Conservation (phyloP, 345 rosid species). For the Camelina neglecta region DNA sequence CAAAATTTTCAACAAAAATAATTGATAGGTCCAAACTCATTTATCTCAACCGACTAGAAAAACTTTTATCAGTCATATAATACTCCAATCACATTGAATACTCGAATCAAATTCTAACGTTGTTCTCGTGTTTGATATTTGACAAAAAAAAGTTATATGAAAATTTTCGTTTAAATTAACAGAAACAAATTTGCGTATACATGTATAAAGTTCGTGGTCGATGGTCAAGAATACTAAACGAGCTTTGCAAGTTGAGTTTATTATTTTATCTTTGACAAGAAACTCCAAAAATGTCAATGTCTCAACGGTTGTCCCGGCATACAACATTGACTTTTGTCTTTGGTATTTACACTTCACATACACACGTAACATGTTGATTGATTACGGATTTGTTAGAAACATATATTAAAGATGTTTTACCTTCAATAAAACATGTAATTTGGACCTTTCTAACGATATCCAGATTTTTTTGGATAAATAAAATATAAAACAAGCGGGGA, state of each 20-base stretch:
- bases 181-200: background rate
- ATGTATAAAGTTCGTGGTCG: background rate
- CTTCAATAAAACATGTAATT: constrained; percentile 18
- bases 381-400: background rate
- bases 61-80: no score
- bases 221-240: background rate
- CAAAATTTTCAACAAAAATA: no score
- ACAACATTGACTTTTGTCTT: constrained; percentile 23
- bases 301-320: constrained; percentile 2
- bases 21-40: no score
- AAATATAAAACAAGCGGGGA: background rate
- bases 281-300: constrained; percentile 28
- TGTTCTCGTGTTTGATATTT: constrained; percentile 22
- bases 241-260: background rate
- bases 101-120: no score
- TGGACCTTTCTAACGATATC: background rate
- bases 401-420: background rate
- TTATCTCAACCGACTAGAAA: no score
- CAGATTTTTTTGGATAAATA: background rate
- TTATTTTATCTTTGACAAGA: background rate
- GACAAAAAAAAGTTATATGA: background rate
- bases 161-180: background rate
- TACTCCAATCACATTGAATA: no score
- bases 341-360: constrained; percentile 1
- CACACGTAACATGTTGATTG: constrained; percentile 8